Percentiles rank a stretch among this genome's conserved stretches.
Conservation (phyloP, 345 rosid species). For the Dimocarpus longan region DNA sequence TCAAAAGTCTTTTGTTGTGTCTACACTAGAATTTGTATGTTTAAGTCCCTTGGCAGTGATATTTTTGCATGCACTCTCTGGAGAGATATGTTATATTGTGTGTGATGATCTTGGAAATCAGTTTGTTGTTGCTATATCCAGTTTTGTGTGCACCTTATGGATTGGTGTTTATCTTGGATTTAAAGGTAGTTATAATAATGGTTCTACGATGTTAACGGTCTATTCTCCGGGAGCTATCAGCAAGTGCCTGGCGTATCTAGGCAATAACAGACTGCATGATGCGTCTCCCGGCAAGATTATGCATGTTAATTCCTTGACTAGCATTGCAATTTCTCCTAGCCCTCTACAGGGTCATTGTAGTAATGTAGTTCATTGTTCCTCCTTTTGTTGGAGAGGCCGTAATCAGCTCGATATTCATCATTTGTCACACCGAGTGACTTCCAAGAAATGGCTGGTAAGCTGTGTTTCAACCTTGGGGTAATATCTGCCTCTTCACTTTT, state of each 20-base stretch:
- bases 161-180: slow-evolving; percentile 19
- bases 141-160: neutral
- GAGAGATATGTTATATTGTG: too few relatives aligned
- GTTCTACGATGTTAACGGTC: slow-evolving; percentile 59
- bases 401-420: slow-evolving; percentile 33
- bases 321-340: slow-evolving; percentile 30
- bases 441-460: slow-evolving; percentile 64
- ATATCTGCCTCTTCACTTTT: neutral
- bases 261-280: slow-evolving; percentile 24
- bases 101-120: neutral
- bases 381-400: slow-evolving; percentile 42
- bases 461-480: slow-evolving; percentile 7
- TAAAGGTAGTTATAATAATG: slow-evolving; percentile 47
- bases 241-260: slow-evolving; percentile 31
- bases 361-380: slow-evolving; percentile 32
- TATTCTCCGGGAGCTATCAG: slow-evolving; percentile 45
- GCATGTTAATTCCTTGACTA: slow-evolving; percentile 31
- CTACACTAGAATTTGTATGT: neutral
- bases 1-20: too few relatives aligned
- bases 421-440: slow-evolving; percentile 27
- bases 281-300: slow-evolving; percentile 30
- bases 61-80: too few relatives aligned
- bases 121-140: neutral
- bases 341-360: slow-evolving; percentile 29
- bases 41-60: neutral